Evolutionary conservation across 2,329 filamentous ascomycete species (phyloP), one percentile per base, ranked within the genome.

Genomic region (Pseudogymnoascus sp.): DNA sequence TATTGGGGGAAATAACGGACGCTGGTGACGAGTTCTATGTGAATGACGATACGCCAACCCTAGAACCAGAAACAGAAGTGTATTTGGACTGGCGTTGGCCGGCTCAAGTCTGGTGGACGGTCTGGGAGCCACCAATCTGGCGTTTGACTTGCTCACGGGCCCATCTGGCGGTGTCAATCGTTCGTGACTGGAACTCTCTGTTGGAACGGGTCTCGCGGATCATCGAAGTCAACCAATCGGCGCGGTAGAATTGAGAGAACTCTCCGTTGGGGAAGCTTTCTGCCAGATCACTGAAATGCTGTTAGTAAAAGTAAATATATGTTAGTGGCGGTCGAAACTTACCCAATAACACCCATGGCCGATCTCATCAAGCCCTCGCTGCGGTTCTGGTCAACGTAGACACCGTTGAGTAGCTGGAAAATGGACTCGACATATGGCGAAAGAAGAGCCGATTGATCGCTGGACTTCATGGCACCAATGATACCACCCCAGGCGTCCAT

Each of bases 401-500:
- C 89, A 66, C 86, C 83, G 72, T 90, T 88, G 50, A 99, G 85
- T 61, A 97, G 85, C 69, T 89, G 83, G 80, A 97, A 97, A 72
- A 99, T 93, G 7, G 88, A 85, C 69, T 89, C 83, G 19, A 97
- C 85, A 70, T 90, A 96, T 65, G 86, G 89, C 71, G 88, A 84
- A 31, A 97, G 82, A 42, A 85, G 78, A 74, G 84, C 79, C 64
- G 88, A 87, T 81, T 93, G 93, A 72, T 80, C 80, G 72, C 88
- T 90, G 61, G 83, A 78, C 81, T 95, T 96, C 88, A 97, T 92
- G 62, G 95, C 92, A 75, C 93, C 87, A 73, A 99, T 92, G 68
- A 96, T 95, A 69, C 95, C 95, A 71, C 93, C 92, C 93, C 96
- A 99, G 35, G 95, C 95, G 81, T 99, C 95, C 88, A 97, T 96